Percentiles rank a stretch among this genome's conserved stretches.
These are phyloP conservation scores for Entelexis sorbosivorans DNA, from an alignment of 1,139 yeast genomes.

Conservation along the genomic window DNA sequence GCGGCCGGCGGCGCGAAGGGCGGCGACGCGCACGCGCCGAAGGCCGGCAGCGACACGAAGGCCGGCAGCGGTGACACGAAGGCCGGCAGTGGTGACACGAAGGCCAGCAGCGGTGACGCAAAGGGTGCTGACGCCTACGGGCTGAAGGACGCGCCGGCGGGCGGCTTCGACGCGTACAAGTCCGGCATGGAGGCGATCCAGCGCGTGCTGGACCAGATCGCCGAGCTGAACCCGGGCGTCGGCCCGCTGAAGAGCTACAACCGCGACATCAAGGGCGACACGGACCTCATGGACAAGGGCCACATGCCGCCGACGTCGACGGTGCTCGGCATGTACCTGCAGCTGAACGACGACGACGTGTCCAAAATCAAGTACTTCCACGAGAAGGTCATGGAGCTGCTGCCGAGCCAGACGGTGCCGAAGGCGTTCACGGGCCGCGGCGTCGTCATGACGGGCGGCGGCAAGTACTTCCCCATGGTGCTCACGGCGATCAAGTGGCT, in stretches of 20 bases:
- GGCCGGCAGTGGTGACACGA: background rate
- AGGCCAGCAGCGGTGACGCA: background rate
- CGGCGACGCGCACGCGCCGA: background rate
- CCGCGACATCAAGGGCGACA: constrained; percentile 16
- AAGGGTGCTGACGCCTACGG: background rate
- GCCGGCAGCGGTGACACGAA: background rate
- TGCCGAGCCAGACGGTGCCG: constrained; percentile 40
- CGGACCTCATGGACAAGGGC: constrained; percentile 2
- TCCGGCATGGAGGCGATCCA: constrained; percentile 13
- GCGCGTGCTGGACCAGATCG: constrained; percentile 8
- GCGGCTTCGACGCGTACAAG: background rate
- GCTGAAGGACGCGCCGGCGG: background rate
- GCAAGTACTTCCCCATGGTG: constrained; percentile 62
- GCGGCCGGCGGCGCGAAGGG: background rate
- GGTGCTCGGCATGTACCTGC: constrained; percentile 44
- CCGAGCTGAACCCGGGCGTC: constrained; percentile 13
- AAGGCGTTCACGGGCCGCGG: constrained; percentile 46
- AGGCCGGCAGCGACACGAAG: too few relatives aligned
- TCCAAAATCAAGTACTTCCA: constrained; percentile 44
- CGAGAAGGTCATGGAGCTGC: constrained; percentile 38
- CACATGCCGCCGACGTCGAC: constrained; percentile 30
- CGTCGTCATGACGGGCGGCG: constrained; percentile 75
- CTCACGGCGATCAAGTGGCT: constrained; percentile 54
- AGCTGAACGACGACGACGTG: constrained; percentile 41
- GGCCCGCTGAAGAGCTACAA: constrained; percentile 5